Base-by-base conservation (phyloP, 805 yeast species). In the Hanseniaspora pseudoguilliermondii region DNA sequence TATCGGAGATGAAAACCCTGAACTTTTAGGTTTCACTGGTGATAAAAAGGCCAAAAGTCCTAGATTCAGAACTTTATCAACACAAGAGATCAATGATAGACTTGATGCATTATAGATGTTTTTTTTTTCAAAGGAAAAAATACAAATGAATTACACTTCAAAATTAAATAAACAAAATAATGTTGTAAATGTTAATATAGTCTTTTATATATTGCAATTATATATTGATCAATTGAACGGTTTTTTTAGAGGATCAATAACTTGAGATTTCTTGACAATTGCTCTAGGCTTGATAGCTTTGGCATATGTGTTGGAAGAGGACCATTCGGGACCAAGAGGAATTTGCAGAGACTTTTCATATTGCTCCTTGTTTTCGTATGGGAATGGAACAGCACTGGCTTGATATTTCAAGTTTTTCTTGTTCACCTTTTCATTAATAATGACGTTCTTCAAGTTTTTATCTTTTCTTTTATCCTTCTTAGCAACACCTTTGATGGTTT, bases 261-360 rank as follows among this genome's bases (percentile, higher is more conserved):
- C 89, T 58, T 79, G 76, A 64, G 97, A 96, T 60, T 86, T 86
- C 69, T 88, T 90, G 49, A 86, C 83, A 59, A 86, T 75, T 42
- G 93, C 83, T 64, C 86, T 78, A 43, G 98, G 97, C 81, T 86
- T 89, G 50, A 93, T 87, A 62, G 87, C 73, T 66, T 81, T 81
- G 73, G 89, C 95, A 73, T 86, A 93, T 3, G 95, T 81, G 55
- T 81, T 84, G 65, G 87, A 81, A 7, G 95, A 80, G 9, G 91
- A 82, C 97, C 97, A 93, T 70, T 93, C 96, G 69, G 86, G 95
- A 27, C 97, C 97, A 59, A 93, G 74, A n/a, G 97, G 97, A 88
- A 88, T 84, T 66, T 95, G 79, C 64, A 93, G 74, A 5, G 95
- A 82, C 66, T 96, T 80, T 70, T 93, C 98, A 69, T 93, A 93